A percentile compares a stretch with the other conserved stretches of the same genome.
These are phyloP conservation scores for Trichocladium uniseriatum DNA, from an alignment of 495 filamentous ascomycete genomes.

Conservation along the genomic window DNA sequence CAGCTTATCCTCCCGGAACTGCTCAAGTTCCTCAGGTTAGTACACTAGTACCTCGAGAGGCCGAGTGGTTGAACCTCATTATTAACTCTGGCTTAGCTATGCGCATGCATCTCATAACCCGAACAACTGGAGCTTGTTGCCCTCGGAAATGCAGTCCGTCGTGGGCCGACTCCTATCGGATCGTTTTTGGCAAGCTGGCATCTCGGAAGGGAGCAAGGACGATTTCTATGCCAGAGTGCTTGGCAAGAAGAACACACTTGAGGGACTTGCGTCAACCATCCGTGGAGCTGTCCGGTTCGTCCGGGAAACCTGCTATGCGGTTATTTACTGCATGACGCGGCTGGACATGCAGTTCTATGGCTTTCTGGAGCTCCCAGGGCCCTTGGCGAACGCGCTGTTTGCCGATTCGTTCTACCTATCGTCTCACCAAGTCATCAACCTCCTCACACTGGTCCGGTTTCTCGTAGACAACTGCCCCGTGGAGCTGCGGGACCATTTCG, in stretches of 20 bases:
- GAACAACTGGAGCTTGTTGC: constrained; percentile 69
- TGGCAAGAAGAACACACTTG: constrained; percentile 76
- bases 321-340: constrained; percentile 86
- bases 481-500: constrained; percentile 63
- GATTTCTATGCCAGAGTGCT: constrained; percentile 91
- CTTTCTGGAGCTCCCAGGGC: constrained; percentile 70
- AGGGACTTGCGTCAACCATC: constrained; percentile 89
- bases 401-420: constrained; percentile 76
- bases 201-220: constrained; percentile 86
- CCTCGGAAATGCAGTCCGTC: constrained; percentile 65
- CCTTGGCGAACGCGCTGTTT: constrained; percentile 76
- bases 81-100: constrained; percentile 42
- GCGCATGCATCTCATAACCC: constrained; percentile 93
- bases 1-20: constrained; percentile 78
- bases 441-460: constrained; percentile 76
- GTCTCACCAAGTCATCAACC: constrained; percentile 81
- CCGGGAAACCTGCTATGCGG: constrained; percentile 84
- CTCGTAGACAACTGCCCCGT: constrained; percentile 87
- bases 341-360: constrained; percentile 85
- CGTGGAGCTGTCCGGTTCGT: constrained; percentile 80
- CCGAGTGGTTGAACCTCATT: background rate
- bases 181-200: constrained; percentile 97
- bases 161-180: constrained; percentile 82
- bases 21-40: constrained; percentile 71
- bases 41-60: background rate